Percentiles rank a stretch among this genome's conserved stretches.
Conservation (phyloP, 2,329 filamentous ascomycete species). For the Exserohilum rostratum region DNA sequence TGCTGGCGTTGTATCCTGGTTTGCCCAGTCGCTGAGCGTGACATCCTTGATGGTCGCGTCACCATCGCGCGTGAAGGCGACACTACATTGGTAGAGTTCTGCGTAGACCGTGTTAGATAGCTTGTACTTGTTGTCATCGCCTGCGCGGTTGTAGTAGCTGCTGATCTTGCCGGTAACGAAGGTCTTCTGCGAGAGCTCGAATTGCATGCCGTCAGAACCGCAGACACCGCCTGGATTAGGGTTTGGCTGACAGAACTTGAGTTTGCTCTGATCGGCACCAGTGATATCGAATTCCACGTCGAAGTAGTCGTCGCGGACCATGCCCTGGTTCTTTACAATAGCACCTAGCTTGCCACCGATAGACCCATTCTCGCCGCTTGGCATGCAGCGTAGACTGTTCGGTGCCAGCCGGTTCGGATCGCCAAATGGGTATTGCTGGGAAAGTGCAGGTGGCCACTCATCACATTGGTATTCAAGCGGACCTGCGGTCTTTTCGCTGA, state of each 20-base stretch:
- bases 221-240: conserved; percentile 4
- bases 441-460: conserved; percentile 18
- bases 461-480: conserved; percentile 8
- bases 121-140: conserved; percentile 15
- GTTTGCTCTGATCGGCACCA: conserved; percentile 12
- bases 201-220: conserved; percentile 12
- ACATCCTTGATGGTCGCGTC: conserved; percentile 8
- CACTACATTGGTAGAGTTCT: conserved; percentile 15
- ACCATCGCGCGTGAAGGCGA: conserved; percentile 9
- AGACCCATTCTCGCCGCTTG: conserved; percentile 4
- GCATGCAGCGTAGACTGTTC: conserved; percentile 18
- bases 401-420: background rate
- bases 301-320: conserved; percentile 6
- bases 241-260: conserved; percentile 9
- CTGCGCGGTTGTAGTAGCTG: conserved; percentile 6
- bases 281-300: conserved; percentile 8
- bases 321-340: background rate
- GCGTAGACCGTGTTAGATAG: conserved; percentile 7
- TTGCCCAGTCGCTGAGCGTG: conserved; percentile 4
- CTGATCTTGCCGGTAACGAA: conserved; percentile 10
- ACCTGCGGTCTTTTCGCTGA: conserved; percentile 4
- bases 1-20: background rate
- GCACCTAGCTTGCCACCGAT: conserved; percentile 5
- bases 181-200: conserved; percentile 7
- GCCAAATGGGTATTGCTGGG: conserved; percentile 8